A percentile compares a stretch with the other conserved stretches of the same genome.
Conservation (phyloP, 2,329 filamentous ascomycete genomes). For the Colletotrichum sp. region DNA sequence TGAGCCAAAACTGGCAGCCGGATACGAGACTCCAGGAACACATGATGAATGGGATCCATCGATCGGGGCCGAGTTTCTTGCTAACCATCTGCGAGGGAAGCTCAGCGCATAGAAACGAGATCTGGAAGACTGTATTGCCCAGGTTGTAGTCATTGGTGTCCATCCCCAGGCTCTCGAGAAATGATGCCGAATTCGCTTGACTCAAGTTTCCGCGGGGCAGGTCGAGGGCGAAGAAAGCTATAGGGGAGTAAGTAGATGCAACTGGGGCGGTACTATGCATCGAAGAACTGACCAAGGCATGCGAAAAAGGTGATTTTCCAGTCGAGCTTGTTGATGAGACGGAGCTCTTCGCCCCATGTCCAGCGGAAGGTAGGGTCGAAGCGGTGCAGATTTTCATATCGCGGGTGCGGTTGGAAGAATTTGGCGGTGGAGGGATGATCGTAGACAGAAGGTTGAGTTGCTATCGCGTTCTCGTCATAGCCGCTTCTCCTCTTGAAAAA, state of each 20-base stretch:
- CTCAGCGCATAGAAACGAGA: slow-evolving; percentile 61
- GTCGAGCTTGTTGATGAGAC: slow-evolving; percentile 33
- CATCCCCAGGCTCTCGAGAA: slow-evolving; percentile 43
- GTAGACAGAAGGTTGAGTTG: slow-evolving; percentile 49
- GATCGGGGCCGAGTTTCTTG: slow-evolving; percentile 49
- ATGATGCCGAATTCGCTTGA: slow-evolving; percentile 28
- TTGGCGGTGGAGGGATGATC: slow-evolving; percentile 45
- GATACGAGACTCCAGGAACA: slow-evolving; percentile 24
- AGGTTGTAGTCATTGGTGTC: slow-evolving; percentile 53
- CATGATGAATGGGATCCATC: slow-evolving; percentile 33
- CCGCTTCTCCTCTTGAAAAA: slow-evolving; percentile 24
- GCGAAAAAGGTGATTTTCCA: slow-evolving; percentile 25
- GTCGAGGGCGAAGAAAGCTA: slow-evolving; percentile 28
- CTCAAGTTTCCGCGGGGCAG: slow-evolving; percentile 28
- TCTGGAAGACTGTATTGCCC: slow-evolving; percentile 59
- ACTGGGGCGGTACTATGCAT: fast-evolving
- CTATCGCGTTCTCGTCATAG: slow-evolving; percentile 28
- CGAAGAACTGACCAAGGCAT: neutral
- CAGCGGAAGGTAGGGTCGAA: slow-evolving; percentile 36
- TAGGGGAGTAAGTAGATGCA: neutral
- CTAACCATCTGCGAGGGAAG: slow-evolving; percentile 65
- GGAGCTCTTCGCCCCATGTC: slow-evolving; percentile 35
- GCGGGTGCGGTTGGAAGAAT: slow-evolving; percentile 34
- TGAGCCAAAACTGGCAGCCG: slow-evolving; percentile 33
- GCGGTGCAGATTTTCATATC: slow-evolving; percentile 36